These are phyloP conservation scores for Hydnomerulius pinastri DNA, from an alignment of 768 basidiomycete genomes.

Conservation along the genomic window DNA sequence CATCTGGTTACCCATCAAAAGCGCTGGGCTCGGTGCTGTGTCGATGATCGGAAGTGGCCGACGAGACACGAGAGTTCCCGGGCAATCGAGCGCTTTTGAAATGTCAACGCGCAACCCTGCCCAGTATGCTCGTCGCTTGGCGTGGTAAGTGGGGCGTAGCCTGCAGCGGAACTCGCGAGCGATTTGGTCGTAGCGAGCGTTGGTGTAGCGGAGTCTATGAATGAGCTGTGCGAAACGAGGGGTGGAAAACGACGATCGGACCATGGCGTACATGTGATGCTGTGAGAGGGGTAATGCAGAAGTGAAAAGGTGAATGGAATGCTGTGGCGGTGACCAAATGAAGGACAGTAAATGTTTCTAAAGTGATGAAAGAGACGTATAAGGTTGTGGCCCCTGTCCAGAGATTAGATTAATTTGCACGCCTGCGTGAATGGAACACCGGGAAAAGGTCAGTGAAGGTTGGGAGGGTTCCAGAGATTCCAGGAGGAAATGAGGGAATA, in stretches of 20 bases:
- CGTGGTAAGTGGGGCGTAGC: slow-evolving; percentile 43
- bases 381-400: slow-evolving; percentile 2
- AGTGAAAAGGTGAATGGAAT: not conserved
- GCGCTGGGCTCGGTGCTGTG: slow-evolving; percentile 8
- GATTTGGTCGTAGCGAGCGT: slow-evolving; percentile 40
- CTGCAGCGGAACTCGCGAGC: slow-evolving; percentile 40
- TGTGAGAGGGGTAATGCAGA: not conserved
- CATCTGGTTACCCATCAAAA: not conserved
- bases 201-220: slow-evolving; percentile 43
- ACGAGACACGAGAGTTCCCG: slow-evolving; percentile 40
- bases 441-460: slow-evolving; percentile 1
- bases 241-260: slow-evolving; percentile 27
- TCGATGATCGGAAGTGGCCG: slow-evolving; percentile 42
- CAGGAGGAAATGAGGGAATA: not conserved
- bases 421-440: slow-evolving; percentile 14
- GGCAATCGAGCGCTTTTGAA: slow-evolving; percentile 40
- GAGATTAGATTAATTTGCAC: slow-evolving; percentile 7
- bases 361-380: not conserved
- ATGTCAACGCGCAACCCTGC: slow-evolving; percentile 50
- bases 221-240: slow-evolving; percentile 37
- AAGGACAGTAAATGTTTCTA: not conserved
- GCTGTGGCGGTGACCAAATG: not conserved
- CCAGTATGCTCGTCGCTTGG: slow-evolving; percentile 45
- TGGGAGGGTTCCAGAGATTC: slow-evolving; percentile 17
- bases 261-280: slow-evolving; percentile 14